Evolutionary conservation across 495 filamentous ascomycete genomes (phyloP).

Genomic region (Penicillium simplicissimum): DNA sequence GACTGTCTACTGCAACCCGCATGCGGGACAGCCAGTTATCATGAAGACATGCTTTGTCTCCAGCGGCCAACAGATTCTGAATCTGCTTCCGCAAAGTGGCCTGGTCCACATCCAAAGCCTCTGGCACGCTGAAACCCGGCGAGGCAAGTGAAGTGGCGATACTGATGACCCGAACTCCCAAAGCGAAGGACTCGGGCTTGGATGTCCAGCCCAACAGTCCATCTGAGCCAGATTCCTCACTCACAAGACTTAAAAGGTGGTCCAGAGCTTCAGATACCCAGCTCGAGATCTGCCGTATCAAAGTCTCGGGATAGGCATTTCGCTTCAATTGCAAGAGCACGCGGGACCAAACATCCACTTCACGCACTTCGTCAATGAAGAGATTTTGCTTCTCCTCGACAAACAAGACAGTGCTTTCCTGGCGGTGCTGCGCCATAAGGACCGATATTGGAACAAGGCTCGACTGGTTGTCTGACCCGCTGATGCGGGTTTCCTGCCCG

Average conservation of each 20-base stretch:
- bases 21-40: constrained; percentile 39
- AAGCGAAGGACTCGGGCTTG: constrained; percentile 68
- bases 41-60: constrained; percentile 34
- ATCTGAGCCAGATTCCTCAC: constrained; percentile 42
- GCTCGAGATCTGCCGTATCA: constrained; percentile 31
- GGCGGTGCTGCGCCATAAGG: constrained; percentile 50
- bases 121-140: constrained; percentile 33
- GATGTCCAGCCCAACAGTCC: constrained; percentile 73
- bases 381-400: constrained; percentile 88
- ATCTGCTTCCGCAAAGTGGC: constrained; percentile 24
- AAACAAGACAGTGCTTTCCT: constrained; percentile 74
- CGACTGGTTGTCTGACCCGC: constrained; percentile 18
- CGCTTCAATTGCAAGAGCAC: constrained; percentile 40
- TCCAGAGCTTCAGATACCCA: constrained; percentile 63
- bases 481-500: constrained; percentile 28
- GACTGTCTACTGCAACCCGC: constrained; percentile 22
- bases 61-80: constrained; percentile 22
- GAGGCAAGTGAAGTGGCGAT: constrained; percentile 48
- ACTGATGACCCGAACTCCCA: constrained; percentile 59
- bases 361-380: constrained; percentile 75
- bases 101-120: constrained; percentile 27
- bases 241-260: constrained; percentile 41
- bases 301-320: constrained; percentile 22
- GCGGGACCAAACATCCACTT: constrained; percentile 64
- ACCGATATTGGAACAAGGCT: constrained; percentile 40